phyloP scores from a whole-genome alignment of 345 rosid species.

The Salix brachista region DNA sequence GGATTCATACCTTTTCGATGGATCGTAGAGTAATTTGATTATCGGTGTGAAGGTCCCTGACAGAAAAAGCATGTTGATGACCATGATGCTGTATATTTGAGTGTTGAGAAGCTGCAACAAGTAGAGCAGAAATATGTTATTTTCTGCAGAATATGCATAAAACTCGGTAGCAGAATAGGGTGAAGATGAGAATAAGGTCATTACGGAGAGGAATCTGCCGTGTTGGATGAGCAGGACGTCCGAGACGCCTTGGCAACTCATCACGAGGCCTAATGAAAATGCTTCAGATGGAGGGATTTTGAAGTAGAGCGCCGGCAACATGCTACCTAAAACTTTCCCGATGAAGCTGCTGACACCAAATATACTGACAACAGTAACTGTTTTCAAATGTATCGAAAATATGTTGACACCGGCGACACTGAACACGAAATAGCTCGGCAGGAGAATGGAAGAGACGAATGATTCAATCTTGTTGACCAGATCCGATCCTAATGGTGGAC shows the following conservation, averaged over 20 bases:
- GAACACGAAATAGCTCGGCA: conserved; percentile 27
- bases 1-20: conserved; percentile 1
- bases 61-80: conserved; percentile 4
- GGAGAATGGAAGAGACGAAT: conserved; percentile 22
- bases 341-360: conserved; percentile 13
- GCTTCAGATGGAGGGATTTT: conserved; percentile 45
- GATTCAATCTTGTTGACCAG: conserved; percentile 36
- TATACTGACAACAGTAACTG: not conserved
- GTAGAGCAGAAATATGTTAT: not conserved
- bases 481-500: conserved; percentile 51
- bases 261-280: conserved; percentile 40
- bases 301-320: conserved; percentile 36
- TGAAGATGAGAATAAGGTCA: not conserved
- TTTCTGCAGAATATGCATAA: not conserved
- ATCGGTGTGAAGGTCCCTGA: conserved; percentile 11
- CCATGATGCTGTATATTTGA: conserved; percentile 13
- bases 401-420: not conserved
- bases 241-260: conserved; percentile 43
- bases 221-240: conserved; percentile 27
- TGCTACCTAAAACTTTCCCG: conserved; percentile 28
- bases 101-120: conserved; percentile 16
- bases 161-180: not conserved
- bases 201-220: conserved; percentile 1
- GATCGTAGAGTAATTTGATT: conserved; percentile 14
- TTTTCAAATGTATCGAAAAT: not conserved